phyloP scores from a whole-genome alignment of 2,329 filamentous ascomycete species.

The Metarhizium robertsii region DNA sequence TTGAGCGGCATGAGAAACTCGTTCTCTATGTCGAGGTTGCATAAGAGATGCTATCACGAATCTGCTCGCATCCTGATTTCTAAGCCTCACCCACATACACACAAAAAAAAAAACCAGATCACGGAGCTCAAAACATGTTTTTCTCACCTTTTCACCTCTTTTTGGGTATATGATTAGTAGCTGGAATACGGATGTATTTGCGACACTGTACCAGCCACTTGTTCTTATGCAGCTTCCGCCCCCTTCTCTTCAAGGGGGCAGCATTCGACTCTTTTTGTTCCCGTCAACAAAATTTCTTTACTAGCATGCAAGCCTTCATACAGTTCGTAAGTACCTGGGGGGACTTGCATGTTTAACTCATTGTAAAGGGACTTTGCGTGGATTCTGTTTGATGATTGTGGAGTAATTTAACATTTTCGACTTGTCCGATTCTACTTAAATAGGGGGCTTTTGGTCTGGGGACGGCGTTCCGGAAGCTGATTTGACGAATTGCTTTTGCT shows the following conservation, averaged over 20 bases:
- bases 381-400: not conserved
- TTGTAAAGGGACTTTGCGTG: not conserved
- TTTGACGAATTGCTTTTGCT: slow-evolving; percentile 2
- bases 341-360: not conserved
- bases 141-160: slow-evolving; percentile 8
- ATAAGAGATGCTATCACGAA: slow-evolving; percentile 17
- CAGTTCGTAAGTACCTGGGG: not conserved
- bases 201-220: slow-evolving; percentile 15
- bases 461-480: slow-evolving; percentile 11
- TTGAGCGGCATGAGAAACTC: slow-evolving; percentile 80
- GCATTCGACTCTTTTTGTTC: slow-evolving; percentile 1
- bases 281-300: slow-evolving; percentile 1
- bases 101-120: not conserved
- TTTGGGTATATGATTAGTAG: slow-evolving; percentile 18
- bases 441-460: slow-evolving; percentile 10
- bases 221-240: not conserved
- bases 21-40: slow-evolving; percentile 60
- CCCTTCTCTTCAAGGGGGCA: not conserved
- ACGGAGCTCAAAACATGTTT: not conserved
- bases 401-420: slow-evolving; percentile 1
- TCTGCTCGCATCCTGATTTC: not conserved
- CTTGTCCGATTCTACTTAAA: slow-evolving; percentile 3
- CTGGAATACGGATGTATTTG: slow-evolving; percentile 14
- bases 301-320: not conserved
- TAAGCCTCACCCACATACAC: no score